A percentile compares a stretch with the other conserved stretches of the same genome.
These are phyloP conservation scores for Penicillium herquei DNA, from an alignment of 495 filamentous ascomycete species.

Conservation along the genomic window DNA sequence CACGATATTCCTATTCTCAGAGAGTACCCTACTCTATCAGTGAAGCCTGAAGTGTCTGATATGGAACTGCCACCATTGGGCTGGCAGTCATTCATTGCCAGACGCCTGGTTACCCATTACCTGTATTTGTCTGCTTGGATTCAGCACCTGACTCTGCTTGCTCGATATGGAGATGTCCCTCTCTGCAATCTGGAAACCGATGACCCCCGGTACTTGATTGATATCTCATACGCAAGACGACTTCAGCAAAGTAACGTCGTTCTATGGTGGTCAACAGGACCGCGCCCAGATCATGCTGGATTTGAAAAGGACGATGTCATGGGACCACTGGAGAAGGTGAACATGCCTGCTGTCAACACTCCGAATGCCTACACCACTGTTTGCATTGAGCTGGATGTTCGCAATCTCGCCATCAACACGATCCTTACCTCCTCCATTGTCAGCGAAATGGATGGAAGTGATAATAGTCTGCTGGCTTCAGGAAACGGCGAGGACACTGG, in stretches of 20 bases:
- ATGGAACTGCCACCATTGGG: conserved; percentile 85
- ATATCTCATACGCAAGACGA: conserved; percentile 89
- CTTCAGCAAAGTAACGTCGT: conserved; percentile 91
- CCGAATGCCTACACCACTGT: conserved; percentile 93
- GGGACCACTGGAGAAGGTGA: conserved; percentile 79
- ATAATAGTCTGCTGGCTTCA: conserved; percentile 57
- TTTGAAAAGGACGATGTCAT: conserved; percentile 92
- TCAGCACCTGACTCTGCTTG: conserved; percentile 77
- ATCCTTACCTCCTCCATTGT: conserved; percentile 96
- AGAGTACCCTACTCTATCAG: conserved; percentile 78
- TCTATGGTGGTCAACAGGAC: conserved; percentile 92
- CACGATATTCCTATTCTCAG: conserved; percentile 83
- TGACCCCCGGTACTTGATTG: conserved; percentile 91
- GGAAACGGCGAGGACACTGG: conserved; percentile 59
- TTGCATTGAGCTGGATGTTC: conserved; percentile 91
- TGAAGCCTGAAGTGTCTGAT: conserved; percentile 79
- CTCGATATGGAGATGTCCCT: conserved; percentile 89
- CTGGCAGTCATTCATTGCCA: conserved; percentile 89
- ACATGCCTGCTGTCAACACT: conserved; percentile 91
- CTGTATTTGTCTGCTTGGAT: conserved; percentile 90
- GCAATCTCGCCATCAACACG: conserved; percentile 96
- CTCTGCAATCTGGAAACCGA: conserved; percentile 94
- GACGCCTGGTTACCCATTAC: conserved; percentile 83
- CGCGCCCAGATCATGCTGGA: conserved; percentile 90
- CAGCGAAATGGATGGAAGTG: conserved; percentile 87